A percentile compares a stretch with the other conserved stretches of the same genome.
phyloP scores from a whole-genome alignment of 495 filamentous ascomycete species.

The Aspergillus carlsbadensis region DNA sequence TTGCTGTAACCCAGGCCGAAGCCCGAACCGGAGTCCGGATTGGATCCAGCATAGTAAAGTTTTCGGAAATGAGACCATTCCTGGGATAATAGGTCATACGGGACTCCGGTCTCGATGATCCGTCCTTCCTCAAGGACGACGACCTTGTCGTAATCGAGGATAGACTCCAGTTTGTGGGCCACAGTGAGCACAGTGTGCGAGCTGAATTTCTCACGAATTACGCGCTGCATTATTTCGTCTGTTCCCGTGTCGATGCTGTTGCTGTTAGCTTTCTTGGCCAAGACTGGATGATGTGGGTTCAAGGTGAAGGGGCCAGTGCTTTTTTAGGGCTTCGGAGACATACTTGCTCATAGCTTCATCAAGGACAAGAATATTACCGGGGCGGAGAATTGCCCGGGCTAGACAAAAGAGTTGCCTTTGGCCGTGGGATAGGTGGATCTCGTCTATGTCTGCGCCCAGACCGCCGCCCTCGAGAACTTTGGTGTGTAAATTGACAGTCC shows the following conservation, averaged over 20 bases:
- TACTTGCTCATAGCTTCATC: constrained; percentile 55
- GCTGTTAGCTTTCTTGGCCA: neutral
- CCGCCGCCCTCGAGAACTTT: constrained; percentile 51
- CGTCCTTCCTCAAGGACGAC: constrained; percentile 46
- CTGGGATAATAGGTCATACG: constrained; percentile 31
- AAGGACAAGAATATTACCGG: constrained; percentile 47
- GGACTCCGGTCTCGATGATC: constrained; percentile 47
- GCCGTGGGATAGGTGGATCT: constrained; percentile 55
- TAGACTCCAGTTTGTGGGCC: constrained; percentile 61
- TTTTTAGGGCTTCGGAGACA: constrained; percentile 16
- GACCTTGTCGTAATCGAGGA: constrained; percentile 53
- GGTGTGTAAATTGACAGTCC: constrained; percentile 47
- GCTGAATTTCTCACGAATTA: constrained; percentile 58
- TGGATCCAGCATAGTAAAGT: constrained; percentile 27
- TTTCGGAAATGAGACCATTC: constrained; percentile 33
- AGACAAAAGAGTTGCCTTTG: constrained; percentile 66
- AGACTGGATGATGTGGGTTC: too few species aligned
- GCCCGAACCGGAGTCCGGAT: neutral
- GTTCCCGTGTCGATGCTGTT: constrained; percentile 54
- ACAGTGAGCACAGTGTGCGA: constrained; percentile 61
- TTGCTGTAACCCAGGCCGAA: neutral
- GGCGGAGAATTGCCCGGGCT: constrained; percentile 57
- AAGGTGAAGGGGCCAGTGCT: too few species aligned
- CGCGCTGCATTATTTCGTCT: constrained; percentile 56
- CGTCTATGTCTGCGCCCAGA: constrained; percentile 50